Conservation (phyloP, 768 basidiomycete species). For the Ramaria rubella region DNA sequence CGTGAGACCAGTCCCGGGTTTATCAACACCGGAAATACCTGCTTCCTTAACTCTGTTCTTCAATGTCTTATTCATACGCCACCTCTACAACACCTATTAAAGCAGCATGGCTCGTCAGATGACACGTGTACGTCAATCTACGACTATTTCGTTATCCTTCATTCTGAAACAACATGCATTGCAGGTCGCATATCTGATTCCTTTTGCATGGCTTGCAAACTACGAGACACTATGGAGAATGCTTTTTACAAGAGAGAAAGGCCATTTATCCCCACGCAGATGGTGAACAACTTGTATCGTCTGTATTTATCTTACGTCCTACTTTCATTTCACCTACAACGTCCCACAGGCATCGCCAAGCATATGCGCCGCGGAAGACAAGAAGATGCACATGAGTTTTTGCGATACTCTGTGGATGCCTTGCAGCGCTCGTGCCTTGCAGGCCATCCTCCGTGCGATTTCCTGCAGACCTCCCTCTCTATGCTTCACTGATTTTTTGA, state of each 20-base stretch:
- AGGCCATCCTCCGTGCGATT: constrained; percentile 60
- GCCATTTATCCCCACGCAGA: constrained; percentile 55
- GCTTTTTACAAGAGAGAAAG: constrained; percentile 39
- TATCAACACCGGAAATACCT: constrained; percentile 86
- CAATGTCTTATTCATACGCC: constrained; percentile 93
- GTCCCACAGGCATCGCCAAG: constrained; percentile 74
- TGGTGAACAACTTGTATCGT: constrained; percentile 70
- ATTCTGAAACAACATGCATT: constrained; percentile 2
- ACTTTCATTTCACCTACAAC: constrained; percentile 11
- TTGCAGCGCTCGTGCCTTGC: constrained; percentile 79
- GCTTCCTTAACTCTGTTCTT: constrained; percentile 91
- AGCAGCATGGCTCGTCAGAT: constrained; percentile 33
- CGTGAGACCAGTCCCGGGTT: constrained; percentile 55
- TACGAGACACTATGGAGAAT: constrained; percentile 50
- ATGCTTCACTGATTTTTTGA: background rate
- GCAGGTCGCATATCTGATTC: constrained; percentile 37
- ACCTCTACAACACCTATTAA: constrained; percentile 63
- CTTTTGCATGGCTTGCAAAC: constrained; percentile 78
- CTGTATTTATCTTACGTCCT: constrained; percentile 20
- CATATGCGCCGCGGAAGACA: constrained; percentile 87
- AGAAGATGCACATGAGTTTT: constrained; percentile 97
- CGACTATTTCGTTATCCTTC: background rate
- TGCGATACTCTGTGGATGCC: constrained; percentile 88
- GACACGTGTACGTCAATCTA: constrained; percentile 4
- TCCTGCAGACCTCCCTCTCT: background rate